Evolutionary conservation across 345 rosid genomes (phyloP).

Genomic region (Arabis alpina): DNA sequence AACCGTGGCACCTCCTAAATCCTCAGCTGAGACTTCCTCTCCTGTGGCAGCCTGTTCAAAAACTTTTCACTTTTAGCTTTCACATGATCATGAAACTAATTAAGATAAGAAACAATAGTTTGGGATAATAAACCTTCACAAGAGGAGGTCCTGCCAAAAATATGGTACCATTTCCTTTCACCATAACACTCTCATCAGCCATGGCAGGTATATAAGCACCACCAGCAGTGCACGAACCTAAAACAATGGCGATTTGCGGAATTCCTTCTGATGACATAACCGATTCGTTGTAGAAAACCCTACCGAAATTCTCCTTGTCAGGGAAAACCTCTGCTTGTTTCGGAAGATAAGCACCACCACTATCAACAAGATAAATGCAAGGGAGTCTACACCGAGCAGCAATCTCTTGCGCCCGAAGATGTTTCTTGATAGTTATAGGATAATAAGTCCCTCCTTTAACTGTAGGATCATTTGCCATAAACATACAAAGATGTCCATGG

Average conservation of each 20-base stretch:
- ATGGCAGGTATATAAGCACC: slow-evolving; percentile 99
- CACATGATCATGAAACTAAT: neutral
- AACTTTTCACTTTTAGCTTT: slow-evolving; percentile 45
- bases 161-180: slow-evolving; percentile 94
- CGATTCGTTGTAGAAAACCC: slow-evolving; percentile 93
- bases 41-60: slow-evolving; percentile 94
- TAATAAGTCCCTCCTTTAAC: slow-evolving; percentile 97
- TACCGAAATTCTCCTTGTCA: slow-evolving; percentile 92
- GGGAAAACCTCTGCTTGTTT: slow-evolving; percentile 98
- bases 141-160: slow-evolving; percentile 98
- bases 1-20: slow-evolving; percentile 86
- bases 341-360: slow-evolving; percentile 97
- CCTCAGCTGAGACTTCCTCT: slow-evolving; percentile 94
- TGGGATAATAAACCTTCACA: slow-evolving; percentile 67
- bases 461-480: slow-evolving; percentile 95
- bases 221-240: slow-evolving; percentile 97
- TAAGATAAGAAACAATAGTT: slow-evolving; percentile 1
- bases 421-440: slow-evolving; percentile 95
- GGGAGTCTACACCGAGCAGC: slow-evolving; percentile 87
- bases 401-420: slow-evolving; percentile 96
- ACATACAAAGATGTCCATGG: slow-evolving; percentile 93
- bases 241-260: slow-evolving; percentile 90
- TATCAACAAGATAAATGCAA: slow-evolving; percentile 90
- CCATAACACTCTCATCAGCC: slow-evolving; percentile 99
- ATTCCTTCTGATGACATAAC: slow-evolving; percentile 90